Evolutionary conservation across 2,329 filamentous ascomycete species (phyloP).

Genomic region (Orbilia brochopaga): DNA sequence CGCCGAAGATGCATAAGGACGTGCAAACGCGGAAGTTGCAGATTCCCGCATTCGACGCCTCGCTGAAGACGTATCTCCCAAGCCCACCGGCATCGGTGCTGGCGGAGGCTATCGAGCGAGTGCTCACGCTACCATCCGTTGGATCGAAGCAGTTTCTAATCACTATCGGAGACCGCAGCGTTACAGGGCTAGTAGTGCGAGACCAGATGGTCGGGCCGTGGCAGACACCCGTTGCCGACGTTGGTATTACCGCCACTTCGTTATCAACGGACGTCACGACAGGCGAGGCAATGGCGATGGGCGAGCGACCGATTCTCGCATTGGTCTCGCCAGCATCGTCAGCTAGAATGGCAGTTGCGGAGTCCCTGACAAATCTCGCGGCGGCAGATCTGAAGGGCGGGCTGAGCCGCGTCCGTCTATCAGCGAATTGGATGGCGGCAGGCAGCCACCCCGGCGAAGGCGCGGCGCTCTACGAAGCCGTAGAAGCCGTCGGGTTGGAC

Average conservation of each 20-base stretch:
- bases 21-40: conserved; percentile 73
- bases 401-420: conserved; percentile 80
- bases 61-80: conserved; percentile 71
- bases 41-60: conserved; percentile 76
- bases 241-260: conserved; percentile 86
- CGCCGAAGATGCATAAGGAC: conserved; percentile 77
- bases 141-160: conserved; percentile 98
- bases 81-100: conserved; percentile 64
- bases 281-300: conserved; percentile 98
- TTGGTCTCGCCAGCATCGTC: conserved; percentile 89
- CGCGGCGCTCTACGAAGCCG: conserved; percentile 89
- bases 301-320: conserved; percentile 86
- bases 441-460: conserved; percentile 90
- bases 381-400: conserved; percentile 77
- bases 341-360: conserved; percentile 93
- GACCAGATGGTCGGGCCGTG: conserved; percentile 97
- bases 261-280: conserved; percentile 74
- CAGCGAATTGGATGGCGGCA: conserved; percentile 99
- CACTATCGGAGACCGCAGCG: conserved; percentile 90
- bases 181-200: conserved; percentile 83
- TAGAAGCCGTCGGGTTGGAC: conserved; percentile 89
- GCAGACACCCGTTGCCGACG: conserved; percentile 93
- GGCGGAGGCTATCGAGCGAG: conserved; percentile 76
- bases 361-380: conserved; percentile 90
- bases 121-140: conserved; percentile 83